A percentile compares a stretch with the other conserved stretches of the same genome.
These are phyloP conservation scores for Bipolaris bicolor DNA, from an alignment of 2,329 filamentous ascomycete species.

Conservation along the genomic window DNA sequence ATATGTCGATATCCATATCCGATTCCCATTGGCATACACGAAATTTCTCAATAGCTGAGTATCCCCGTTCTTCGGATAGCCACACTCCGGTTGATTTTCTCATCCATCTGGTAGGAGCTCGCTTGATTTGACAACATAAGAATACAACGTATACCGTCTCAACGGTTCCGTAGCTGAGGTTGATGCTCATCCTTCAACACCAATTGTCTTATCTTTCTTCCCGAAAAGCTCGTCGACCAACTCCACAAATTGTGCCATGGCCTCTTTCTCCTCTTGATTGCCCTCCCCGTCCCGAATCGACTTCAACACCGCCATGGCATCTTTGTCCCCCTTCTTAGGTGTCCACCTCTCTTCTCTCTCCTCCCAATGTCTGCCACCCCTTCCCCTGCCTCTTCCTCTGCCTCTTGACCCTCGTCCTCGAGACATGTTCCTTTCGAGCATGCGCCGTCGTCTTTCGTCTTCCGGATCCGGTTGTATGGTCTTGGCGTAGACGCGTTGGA, in stretches of 20 bases:
- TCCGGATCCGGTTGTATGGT: conserved; percentile 43
- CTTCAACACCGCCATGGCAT: conserved; percentile 39
- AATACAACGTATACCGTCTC: no score
- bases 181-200: neutral
- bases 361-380: conserved; percentile 20
- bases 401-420: conserved; percentile 24
- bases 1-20: neutral
- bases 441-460: conserved; percentile 25
- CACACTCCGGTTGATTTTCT: neutral
- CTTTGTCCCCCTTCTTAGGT: conserved; percentile 39
- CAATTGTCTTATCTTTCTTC: conserved; percentile 3
- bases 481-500: conserved; percentile 43
- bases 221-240: conserved; percentile 37
- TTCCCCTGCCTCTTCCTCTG: conserved; percentile 26
- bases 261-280: conserved; percentile 45
- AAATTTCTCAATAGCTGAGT: neutral
- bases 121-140: neutral
- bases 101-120: neutral
- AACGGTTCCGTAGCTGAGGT: neutral
- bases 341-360: conserved; percentile 32
- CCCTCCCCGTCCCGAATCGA: conserved; percentile 34
- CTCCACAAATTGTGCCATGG: conserved; percentile 50
- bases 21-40: neutral
- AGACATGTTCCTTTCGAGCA: conserved; percentile 22
- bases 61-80: neutral